A percentile compares a stretch with the other conserved stretches of the same genome.
phyloP scores from a whole-genome alignment of 2,329 filamentous ascomycete genomes.

The Cladophialophora bantiana region DNA sequence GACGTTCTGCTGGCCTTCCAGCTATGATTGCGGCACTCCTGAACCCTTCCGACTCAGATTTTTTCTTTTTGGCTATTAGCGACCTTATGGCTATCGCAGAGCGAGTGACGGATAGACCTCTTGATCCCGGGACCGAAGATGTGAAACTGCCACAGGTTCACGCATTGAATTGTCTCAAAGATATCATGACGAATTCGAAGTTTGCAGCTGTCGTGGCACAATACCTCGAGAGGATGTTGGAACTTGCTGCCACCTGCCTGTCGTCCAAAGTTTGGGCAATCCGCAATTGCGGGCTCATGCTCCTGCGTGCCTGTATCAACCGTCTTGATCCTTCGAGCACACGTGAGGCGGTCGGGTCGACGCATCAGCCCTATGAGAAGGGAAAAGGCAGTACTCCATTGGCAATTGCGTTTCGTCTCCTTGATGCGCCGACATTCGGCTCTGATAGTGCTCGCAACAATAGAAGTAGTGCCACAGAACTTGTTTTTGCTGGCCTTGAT shows the following conservation, averaged over 20 bases:
- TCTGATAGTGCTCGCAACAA: neutral
- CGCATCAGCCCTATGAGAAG: neutral
- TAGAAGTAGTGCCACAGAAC: conserved; percentile 21
- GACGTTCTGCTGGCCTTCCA: conserved; percentile 90
- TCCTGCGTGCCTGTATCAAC: conserved; percentile 74
- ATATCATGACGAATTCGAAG: conserved; percentile 84
- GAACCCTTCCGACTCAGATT: conserved; percentile 64
- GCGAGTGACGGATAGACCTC: conserved; percentile 24
- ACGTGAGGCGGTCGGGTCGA: neutral
- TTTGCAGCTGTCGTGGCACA: conserved; percentile 75
- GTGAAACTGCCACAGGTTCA: conserved; percentile 85
- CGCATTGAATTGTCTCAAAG: conserved; percentile 90
- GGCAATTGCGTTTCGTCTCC: conserved; percentile 27
- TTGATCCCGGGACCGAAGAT: conserved; percentile 47
- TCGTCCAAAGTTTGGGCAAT: conserved; percentile 90
- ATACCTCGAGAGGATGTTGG: conserved; percentile 75
- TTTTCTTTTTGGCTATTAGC: conserved; percentile 70
- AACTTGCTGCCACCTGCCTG: conserved; percentile 80
- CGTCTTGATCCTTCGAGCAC: conserved; percentile 44
- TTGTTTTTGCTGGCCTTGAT: conserved; percentile 55
- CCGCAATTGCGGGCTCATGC: conserved; percentile 87
- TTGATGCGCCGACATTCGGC: conserved; percentile 16
- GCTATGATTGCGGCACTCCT: conserved; percentile 84
- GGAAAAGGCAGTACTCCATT: conserved; percentile 3
- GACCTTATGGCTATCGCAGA: conserved; percentile 42